A percentile compares a stretch with the other conserved stretches of the same genome.
These are phyloP conservation scores for Hypoxylon trugodes DNA, from an alignment of 495 filamentous ascomycete genomes.

Conservation along the genomic window DNA sequence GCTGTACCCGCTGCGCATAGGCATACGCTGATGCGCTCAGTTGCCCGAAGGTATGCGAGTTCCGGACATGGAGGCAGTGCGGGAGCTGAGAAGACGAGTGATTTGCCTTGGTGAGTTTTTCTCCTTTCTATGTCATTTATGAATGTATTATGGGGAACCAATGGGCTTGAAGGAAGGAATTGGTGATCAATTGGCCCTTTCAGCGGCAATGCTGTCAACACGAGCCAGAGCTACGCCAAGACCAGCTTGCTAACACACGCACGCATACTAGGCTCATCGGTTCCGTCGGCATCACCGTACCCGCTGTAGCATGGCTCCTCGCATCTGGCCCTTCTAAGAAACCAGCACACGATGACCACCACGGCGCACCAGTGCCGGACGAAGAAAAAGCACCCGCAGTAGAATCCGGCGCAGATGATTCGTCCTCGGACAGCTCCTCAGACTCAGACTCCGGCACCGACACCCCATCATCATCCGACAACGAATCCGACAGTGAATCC, in stretches of 20 bases:
- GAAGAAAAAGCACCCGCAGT: conserved; percentile 16
- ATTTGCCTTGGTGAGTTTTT: conserved; percentile 41
- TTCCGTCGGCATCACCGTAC: conserved; percentile 31
- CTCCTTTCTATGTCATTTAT: neutral
- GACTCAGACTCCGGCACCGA: neutral
- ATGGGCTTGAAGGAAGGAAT: neutral
- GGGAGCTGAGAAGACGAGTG: conserved; percentile 34
- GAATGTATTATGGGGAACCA: neutral
- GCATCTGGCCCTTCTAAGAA: neutral
- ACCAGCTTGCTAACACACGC: neutral
- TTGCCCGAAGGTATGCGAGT: conserved; percentile 27
- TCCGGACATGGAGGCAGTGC: conserved; percentile 18
- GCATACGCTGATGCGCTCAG: neutral
- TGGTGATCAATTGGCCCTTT: neutral
- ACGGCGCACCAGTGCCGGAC: neutral
- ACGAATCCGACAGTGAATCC: no score
- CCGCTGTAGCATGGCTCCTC: conserved; percentile 20
- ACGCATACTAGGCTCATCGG: conserved; percentile 33
- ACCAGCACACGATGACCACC: conserved; percentile 5
- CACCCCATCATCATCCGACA: neutral
- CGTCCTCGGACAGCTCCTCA: neutral
- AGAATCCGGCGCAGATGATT: neutral
- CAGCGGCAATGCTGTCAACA: neutral
- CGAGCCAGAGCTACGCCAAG: neutral
- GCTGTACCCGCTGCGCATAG: conserved; percentile 3